Evolutionary conservation across 2,329 filamentous ascomycete genomes (phyloP).

Genomic region (Alternaria arbusti): DNA sequence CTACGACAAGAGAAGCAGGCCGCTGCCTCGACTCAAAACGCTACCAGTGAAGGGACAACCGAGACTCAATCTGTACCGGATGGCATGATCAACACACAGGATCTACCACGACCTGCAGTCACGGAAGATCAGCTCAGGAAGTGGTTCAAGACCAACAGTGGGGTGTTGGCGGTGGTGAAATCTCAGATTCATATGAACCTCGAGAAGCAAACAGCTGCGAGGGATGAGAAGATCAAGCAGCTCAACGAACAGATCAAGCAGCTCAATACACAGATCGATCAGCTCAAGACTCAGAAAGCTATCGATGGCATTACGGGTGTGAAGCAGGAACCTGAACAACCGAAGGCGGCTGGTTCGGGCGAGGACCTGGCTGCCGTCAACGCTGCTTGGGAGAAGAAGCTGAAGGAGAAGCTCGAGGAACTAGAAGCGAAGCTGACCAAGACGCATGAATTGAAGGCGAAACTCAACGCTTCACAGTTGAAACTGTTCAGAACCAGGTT

Average conservation of each 20-base stretch:
- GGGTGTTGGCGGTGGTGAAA: slow-evolving; percentile 7
- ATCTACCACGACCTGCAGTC: slow-evolving; percentile 15
- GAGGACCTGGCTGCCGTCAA: slow-evolving; percentile 27
- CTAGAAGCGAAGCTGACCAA: slow-evolving; percentile 61
- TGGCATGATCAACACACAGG: slow-evolving; percentile 33
- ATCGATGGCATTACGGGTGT: slow-evolving; percentile 10
- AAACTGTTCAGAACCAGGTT: slow-evolving; percentile 73
- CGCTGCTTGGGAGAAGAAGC: slow-evolving; percentile 47
- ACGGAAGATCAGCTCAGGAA: slow-evolving; percentile 14
- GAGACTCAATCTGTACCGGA: slow-evolving; percentile 7
- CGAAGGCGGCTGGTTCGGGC: slow-evolving; percentile 18
- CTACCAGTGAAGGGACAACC: slow-evolving; percentile 2
- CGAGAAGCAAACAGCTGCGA: slow-evolving; percentile 1
- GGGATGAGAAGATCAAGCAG: slow-evolving; percentile 4
- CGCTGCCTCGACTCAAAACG: slow-evolving; percentile 3
- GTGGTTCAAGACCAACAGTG: slow-evolving; percentile 15
- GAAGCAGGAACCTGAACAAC: slow-evolving; percentile 20
- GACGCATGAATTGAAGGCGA: slow-evolving; percentile 69
- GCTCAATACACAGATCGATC: slow-evolving; percentile 16
- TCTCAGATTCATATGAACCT: slow-evolving; percentile 17
- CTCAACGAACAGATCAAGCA: slow-evolving; percentile 17
- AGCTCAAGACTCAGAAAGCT: slow-evolving; percentile 17
- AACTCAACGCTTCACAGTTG: slow-evolving; percentile 71
- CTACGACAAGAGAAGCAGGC: slow-evolving; percentile 14
- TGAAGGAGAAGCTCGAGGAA: slow-evolving; percentile 43